Percentiles rank a stretch among this genome's conserved stretches.
Conservation (phyloP, 1,284 basidiomycete genomes). For the Cutaneotrichosporon cavernicola region DNA sequence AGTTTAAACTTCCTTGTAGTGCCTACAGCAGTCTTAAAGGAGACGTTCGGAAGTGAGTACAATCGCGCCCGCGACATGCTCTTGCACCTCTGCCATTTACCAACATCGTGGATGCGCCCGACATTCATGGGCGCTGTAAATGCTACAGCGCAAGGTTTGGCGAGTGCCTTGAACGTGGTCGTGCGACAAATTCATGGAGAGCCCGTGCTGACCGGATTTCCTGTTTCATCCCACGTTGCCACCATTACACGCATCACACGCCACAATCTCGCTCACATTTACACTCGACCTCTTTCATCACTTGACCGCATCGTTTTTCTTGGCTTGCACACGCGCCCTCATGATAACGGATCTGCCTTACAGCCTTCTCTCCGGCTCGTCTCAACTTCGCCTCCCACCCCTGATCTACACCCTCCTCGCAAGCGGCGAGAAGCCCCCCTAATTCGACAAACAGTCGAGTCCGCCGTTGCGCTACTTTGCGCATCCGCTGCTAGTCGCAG, state of each 20-base stretch:
- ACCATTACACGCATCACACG: not conserved
- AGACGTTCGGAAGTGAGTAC: slow-evolving; percentile 41
- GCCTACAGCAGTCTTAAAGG: slow-evolving; percentile 36
- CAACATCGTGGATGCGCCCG: not conserved
- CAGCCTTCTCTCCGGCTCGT: slow-evolving; percentile 42
- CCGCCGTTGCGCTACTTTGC: slow-evolving; percentile 9
- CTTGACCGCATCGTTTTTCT: slow-evolving; percentile 3
- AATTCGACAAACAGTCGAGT: slow-evolving; percentile 34
- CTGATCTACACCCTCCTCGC: slow-evolving; percentile 48
- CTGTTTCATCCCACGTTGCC: not conserved
- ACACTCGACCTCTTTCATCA: not conserved
- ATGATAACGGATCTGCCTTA: slow-evolving; percentile 3
- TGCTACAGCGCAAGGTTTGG: not conserved
- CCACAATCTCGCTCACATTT: not conserved
- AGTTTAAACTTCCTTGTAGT: slow-evolving; percentile 51
- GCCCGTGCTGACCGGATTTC: slow-evolving; percentile 7
- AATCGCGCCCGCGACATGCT: not conserved
- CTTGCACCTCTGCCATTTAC: not conserved
- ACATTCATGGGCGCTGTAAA: no score
- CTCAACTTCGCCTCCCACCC: slow-evolving; percentile 46
- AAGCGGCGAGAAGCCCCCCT: slow-evolving; percentile 51
- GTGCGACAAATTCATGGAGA: not conserved
- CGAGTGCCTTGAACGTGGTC: not conserved
- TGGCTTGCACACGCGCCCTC: slow-evolving; percentile 4
- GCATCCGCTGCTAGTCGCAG: slow-evolving; percentile 19